Conservation (phyloP, 306 rosid species). For the Amphicarpaea edgeworthii region DNA sequence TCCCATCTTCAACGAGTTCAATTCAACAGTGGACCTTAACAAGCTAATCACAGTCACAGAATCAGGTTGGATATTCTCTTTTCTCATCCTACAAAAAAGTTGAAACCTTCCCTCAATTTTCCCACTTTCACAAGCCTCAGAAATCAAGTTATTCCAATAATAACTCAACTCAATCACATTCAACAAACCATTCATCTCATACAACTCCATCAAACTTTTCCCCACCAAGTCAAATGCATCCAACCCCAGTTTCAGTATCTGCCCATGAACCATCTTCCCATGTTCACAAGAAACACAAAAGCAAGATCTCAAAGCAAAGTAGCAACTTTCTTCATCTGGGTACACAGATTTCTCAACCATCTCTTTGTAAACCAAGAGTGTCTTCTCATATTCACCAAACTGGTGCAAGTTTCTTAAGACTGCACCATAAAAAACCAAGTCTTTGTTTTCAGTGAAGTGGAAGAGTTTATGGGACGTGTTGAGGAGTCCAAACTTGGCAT, state of each 20-base stretch:
- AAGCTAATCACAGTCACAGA: constrained; percentile 52
- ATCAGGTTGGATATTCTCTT: constrained; percentile 50
- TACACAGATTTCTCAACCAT: constrained; percentile 57
- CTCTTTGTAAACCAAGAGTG: constrained; percentile 56
- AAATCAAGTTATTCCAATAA: constrained; percentile 56
- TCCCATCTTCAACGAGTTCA: constrained; percentile 56
- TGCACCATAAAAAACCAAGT: constrained; percentile 53
- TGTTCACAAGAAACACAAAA: constrained; percentile 43
- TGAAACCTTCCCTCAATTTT: constrained; percentile 47
- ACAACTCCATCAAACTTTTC: constrained; percentile 52
- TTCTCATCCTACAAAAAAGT: constrained; percentile 55
- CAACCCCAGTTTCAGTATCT: constrained; percentile 67
- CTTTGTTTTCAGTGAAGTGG: constrained; percentile 50
- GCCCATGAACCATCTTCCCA: constrained; percentile 63
- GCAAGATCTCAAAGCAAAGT: constrained; percentile 60
- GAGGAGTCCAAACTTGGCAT: constrained; percentile 64
- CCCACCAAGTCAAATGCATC: constrained; percentile 57
- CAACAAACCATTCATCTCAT: constrained; percentile 34
- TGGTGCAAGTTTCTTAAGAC: constrained; percentile 51
- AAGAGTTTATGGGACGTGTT: constrained; percentile 56
- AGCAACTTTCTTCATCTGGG: constrained; percentile 64
- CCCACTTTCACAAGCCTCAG: constrained; percentile 54
- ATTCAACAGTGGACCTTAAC: constrained; percentile 58
- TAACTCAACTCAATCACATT: constrained; percentile 36
- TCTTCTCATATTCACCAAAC: constrained; percentile 55